Conservation (phyloP, 1,139 yeast genomes). For the Protomyces pachydermus region DNA sequence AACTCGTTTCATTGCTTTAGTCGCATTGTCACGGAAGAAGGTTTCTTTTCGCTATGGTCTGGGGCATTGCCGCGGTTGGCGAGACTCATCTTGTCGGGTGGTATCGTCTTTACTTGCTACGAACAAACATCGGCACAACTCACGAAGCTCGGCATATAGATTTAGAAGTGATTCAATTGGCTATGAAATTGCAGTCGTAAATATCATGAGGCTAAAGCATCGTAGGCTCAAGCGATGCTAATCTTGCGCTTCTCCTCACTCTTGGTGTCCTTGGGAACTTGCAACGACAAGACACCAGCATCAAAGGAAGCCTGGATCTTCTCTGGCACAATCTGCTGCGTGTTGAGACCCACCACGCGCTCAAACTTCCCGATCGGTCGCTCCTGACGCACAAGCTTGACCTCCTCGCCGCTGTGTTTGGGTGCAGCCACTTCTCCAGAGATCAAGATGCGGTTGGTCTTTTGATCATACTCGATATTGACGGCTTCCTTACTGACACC, state of each 20-base stretch:
- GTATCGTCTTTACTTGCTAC: slow-evolving; percentile 80
- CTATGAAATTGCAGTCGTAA: not conserved
- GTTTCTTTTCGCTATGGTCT: slow-evolving; percentile 90
- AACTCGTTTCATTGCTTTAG: slow-evolving; percentile 78
- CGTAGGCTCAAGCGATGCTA: not conserved
- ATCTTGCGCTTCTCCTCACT: slow-evolving; percentile 30
- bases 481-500: slow-evolving; percentile 18
- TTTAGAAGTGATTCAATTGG: not conserved
- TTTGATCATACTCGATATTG: slow-evolving; percentile 14
- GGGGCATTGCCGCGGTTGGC: slow-evolving; percentile 98
- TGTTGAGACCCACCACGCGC: slow-evolving; percentile 52
- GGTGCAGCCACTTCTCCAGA: not conserved
- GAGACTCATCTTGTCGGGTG: slow-evolving; percentile 84
- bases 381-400: slow-evolving; percentile 30
- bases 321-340: slow-evolving; percentile 50
- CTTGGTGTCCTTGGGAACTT: slow-evolving; percentile 45
- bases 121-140: slow-evolving; percentile 24
- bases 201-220: not conserved
- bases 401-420: not conserved
- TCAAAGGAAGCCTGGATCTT: slow-evolving; percentile 49
- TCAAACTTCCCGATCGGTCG: slow-evolving; percentile 43
- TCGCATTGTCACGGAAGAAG: slow-evolving; percentile 78
- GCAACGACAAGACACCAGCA: slow-evolving; percentile 51
- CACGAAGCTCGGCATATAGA: slow-evolving; percentile 18
- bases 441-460: slow-evolving; percentile 12